These are phyloP conservation scores for Penicillium nordicum DNA, from an alignment of 2,329 filamentous ascomycete genomes.

Conservation along the genomic window DNA sequence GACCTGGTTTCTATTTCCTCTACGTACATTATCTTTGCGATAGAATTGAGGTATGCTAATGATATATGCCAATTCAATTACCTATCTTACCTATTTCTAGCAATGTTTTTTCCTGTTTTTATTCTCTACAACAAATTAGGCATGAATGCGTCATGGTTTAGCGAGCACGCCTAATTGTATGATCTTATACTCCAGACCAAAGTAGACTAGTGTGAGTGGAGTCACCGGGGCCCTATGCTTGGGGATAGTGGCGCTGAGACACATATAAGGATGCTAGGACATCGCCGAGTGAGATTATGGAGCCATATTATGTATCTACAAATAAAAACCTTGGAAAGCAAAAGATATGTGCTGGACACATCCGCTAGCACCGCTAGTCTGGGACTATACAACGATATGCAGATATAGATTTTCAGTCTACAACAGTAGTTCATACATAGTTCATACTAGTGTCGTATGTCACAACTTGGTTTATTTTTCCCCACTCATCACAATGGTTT, in stretches of 20 bases:
- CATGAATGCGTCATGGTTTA: neutral
- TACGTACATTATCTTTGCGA: neutral
- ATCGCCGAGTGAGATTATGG: neutral
- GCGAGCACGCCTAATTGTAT: neutral
- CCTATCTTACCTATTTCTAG: neutral
- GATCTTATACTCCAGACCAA: neutral
- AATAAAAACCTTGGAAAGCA: neutral
- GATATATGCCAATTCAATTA: conserved; percentile 1
- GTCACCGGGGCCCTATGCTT: neutral
- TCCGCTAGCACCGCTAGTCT: neutral
- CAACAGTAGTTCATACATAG: neutral
- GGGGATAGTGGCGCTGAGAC: neutral
- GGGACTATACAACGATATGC: neutral
- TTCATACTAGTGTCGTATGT: neutral
- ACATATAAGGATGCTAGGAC: neutral
- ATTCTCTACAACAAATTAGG: neutral
- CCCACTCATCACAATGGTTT: neutral
- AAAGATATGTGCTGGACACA: neutral
- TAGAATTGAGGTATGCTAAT: conserved; percentile 1
- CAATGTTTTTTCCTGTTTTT: neutral
- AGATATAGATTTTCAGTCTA: neutral
- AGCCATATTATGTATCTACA: neutral
- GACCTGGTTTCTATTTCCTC: neutral
- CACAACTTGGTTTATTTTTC: neutral
- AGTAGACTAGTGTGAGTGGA: neutral